Evolutionary conservation across 2,329 filamentous ascomycete genomes (phyloP).

Genomic region (Verticillium zaregamsianum): DNA sequence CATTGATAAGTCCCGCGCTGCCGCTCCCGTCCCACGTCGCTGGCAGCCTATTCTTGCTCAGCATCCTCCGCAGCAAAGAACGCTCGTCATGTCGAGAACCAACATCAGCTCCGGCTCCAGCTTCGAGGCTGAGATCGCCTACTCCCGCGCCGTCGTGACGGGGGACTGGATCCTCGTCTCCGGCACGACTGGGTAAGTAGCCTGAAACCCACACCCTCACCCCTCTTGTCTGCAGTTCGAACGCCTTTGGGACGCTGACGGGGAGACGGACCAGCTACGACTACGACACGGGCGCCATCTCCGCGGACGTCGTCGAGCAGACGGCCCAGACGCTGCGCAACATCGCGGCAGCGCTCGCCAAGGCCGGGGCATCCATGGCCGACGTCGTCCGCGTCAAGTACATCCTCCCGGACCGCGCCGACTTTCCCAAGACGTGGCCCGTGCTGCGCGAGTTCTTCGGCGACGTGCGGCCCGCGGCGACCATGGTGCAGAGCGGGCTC

Average conservation of each 20-base stretch:
- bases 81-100: constrained; percentile 24
- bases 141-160: constrained; percentile 48
- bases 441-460: constrained; percentile 46
- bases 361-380: constrained; percentile 32
- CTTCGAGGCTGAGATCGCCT: constrained; percentile 50
- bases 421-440: constrained; percentile 46
- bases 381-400: constrained; percentile 50
- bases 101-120: constrained; percentile 45
- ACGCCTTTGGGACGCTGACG: not conserved
- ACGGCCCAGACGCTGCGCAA: constrained; percentile 45
- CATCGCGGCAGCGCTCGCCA: constrained; percentile 38
- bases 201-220: not conserved
- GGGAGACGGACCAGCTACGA: constrained; percentile 36
- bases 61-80: not conserved
- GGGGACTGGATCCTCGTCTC: constrained; percentile 50
- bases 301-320: constrained; percentile 40
- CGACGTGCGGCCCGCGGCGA: constrained; percentile 45
- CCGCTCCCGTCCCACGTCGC: too few species aligned
- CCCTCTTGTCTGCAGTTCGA: not conserved
- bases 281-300: constrained; percentile 42
- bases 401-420: constrained; percentile 41
- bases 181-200: constrained; percentile 46
- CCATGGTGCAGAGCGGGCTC: constrained; percentile 46
- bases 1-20: too few species aligned
- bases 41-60: too few species aligned